A percentile compares a stretch with the other conserved stretches of the same genome.
phyloP scores from a whole-genome alignment of 2,329 filamentous ascomycete genomes.

The Penicillium sp. region DNA sequence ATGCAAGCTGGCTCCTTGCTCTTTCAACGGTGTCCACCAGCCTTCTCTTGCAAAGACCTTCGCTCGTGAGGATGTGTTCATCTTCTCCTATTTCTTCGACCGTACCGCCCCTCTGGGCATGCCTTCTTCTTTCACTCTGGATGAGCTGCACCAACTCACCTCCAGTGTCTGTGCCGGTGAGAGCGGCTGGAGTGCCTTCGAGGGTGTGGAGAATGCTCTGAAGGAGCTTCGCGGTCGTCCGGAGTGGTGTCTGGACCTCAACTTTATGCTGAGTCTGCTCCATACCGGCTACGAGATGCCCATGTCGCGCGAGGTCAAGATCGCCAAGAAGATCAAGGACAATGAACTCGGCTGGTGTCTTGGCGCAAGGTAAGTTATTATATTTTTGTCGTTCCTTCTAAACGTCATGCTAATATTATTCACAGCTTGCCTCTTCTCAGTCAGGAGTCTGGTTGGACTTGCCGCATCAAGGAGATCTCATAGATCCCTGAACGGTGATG shows the following conservation, averaged over 20 bases:
- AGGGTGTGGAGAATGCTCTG: constrained; percentile 70
- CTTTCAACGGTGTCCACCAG: constrained; percentile 96
- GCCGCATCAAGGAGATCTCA: constrained; percentile 74
- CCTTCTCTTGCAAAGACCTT: constrained; percentile 92
- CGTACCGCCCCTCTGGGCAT: constrained; percentile 91
- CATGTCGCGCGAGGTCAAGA: constrained; percentile 90
- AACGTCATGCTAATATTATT: constrained; percentile 21
- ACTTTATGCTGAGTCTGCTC: constrained; percentile 89
- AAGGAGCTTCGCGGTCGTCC: constrained; percentile 77
- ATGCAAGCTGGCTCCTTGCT: constrained; percentile 86
- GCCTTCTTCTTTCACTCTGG: constrained; percentile 94
- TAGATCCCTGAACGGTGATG: constrained; percentile 37
- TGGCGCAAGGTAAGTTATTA: constrained; percentile 74
- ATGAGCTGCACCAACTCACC: constrained; percentile 83
- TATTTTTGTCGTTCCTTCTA: neutral
- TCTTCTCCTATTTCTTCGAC: constrained; percentile 98
- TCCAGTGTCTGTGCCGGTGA: constrained; percentile 80
- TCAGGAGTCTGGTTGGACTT: constrained; percentile 83
- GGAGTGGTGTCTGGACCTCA: constrained; percentile 91
- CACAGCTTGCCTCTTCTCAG: constrained; percentile 76
- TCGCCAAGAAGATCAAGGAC: constrained; percentile 97
- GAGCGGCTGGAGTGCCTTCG: constrained; percentile 75
- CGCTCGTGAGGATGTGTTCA: constrained; percentile 83
- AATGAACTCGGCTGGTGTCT: constrained; percentile 98
- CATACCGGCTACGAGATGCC: constrained; percentile 99